phyloP scores from a whole-genome alignment of 306 rosid genomes.

The Boehmeria nivea region DNA sequence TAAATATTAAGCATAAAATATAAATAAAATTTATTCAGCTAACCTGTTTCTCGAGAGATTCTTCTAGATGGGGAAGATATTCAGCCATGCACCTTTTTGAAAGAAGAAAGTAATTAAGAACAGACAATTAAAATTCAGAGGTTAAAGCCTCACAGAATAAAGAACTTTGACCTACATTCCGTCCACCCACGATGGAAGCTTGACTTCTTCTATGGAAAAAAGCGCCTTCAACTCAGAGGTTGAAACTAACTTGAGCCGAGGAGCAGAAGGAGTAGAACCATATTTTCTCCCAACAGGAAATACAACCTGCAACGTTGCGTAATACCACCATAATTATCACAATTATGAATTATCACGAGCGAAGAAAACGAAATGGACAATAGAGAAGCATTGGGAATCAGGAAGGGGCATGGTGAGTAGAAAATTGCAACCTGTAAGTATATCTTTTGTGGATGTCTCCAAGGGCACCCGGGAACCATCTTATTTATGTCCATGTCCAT shows the following conservation, averaged over 20 bases:
- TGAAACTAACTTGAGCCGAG: slow-evolving; percentile 73
- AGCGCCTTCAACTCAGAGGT: slow-evolving; percentile 68
- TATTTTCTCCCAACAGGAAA: slow-evolving; percentile 85
- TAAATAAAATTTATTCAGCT: slow-evolving; percentile 21
- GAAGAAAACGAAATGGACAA: slow-evolving; percentile 16
- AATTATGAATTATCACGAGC: not conserved
- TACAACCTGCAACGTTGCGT: slow-evolving; percentile 40
- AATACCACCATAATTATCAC: too few relatives aligned
- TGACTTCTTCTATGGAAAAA: slow-evolving; percentile 77
- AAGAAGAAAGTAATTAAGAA: slow-evolving; percentile 22
- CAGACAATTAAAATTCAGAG: slow-evolving; percentile 5
- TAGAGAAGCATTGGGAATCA: not conserved
- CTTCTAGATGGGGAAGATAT: slow-evolving; percentile 87
- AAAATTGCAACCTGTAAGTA: slow-evolving; percentile 95
- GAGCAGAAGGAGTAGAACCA: slow-evolving; percentile 64
- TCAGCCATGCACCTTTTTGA: slow-evolving; percentile 89
- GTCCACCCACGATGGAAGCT: slow-evolving; percentile 80
- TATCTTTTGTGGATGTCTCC: slow-evolving; percentile 80
- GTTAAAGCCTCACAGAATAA: not conserved
- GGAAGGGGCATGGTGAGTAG: not conserved
- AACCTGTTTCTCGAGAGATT: slow-evolving; percentile 88
- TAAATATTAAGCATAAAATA: not conserved
- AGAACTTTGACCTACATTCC: slow-evolving; percentile 61
- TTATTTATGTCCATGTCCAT: slow-evolving; percentile 78
- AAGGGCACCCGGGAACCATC: slow-evolving; percentile 78